A percentile compares a stretch with the other conserved stretches of the same genome.
phyloP scores from a whole-genome alignment of 2,329 filamentous ascomycete genomes.

The Alternaria brassicicola region DNA sequence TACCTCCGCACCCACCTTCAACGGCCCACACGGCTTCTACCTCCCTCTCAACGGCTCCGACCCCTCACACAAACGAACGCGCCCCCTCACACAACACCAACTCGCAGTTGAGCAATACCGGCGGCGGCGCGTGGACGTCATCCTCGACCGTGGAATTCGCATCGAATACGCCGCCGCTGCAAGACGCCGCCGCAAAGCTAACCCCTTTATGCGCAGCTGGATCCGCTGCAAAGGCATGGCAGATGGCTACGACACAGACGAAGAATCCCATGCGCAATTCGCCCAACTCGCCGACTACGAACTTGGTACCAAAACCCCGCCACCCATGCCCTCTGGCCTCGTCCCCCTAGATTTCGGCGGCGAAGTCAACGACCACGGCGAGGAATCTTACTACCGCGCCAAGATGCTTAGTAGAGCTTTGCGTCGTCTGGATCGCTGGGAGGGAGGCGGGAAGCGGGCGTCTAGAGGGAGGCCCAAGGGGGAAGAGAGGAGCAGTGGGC shows the following conservation, averaged over 20 bases:
- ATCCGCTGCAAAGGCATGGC: constrained; percentile 62
- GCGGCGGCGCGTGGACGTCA: constrained; percentile 79
- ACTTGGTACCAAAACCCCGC: constrained; percentile 36
- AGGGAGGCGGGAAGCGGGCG: constrained; percentile 49
- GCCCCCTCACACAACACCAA: constrained; percentile 81
- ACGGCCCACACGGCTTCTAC: constrained; percentile 60
- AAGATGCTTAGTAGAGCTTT: constrained; percentile 68
- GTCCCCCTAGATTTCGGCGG: constrained; percentile 59
- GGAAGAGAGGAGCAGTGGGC: constrained; percentile 9
- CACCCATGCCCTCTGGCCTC: constrained; percentile 59
- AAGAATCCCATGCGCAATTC: constrained; percentile 36
- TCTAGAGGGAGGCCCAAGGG: constrained; percentile 35
- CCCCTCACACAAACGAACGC: constrained; percentile 60
- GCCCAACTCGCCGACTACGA: constrained; percentile 49
- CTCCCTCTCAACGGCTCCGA: constrained; percentile 59
- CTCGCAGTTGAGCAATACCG: constrained; percentile 80
- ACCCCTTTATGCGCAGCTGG: constrained; percentile 70
- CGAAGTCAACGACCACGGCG: constrained; percentile 76
- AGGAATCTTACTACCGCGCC: constrained; percentile 71
- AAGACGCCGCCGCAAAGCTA: constrained; percentile 67
- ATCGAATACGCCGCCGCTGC: constrained; percentile 68
- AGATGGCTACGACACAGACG: constrained; percentile 56
- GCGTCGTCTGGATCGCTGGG: constrained; percentile 74
- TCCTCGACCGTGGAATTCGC: constrained; percentile 75
- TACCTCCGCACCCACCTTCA: constrained; percentile 47